These are phyloP conservation scores for Mastigamoeba balamuthi DNA, from an alignment of 78 protist genomes.

Conservation along the genomic window DNA sequence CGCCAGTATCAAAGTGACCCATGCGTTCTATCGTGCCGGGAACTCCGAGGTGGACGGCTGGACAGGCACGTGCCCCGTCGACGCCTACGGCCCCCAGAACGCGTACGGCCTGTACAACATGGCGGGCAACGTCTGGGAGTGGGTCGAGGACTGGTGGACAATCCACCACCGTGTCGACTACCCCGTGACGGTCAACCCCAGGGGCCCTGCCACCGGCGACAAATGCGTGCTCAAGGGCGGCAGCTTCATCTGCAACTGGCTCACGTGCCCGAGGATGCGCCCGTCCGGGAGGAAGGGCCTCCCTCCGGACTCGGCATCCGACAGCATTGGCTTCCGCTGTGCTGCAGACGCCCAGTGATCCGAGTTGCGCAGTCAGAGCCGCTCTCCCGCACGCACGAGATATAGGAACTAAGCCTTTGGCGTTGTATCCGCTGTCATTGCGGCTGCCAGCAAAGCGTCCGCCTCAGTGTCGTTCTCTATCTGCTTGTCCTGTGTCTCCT, in stretches of 20 bases:
- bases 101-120: constrained; percentile 7
- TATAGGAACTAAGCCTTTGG: too few relatives aligned
- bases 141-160: neutral
- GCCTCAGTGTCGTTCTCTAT: too few relatives aligned
- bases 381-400: too few relatives aligned
- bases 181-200: neutral
- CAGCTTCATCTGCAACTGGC: neutral
- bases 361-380: too few relatives aligned
- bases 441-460: too few relatives aligned
- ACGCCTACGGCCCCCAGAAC: constrained; percentile 16
- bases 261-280: neutral
- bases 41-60: constrained; percentile 18
- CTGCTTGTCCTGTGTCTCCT: too few relatives aligned
- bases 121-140: constrained; percentile 51
- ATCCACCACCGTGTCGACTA: neutral
- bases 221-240: neutral
- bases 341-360: too few relatives aligned
- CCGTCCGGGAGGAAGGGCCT: neutral
- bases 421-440: too few relatives aligned
- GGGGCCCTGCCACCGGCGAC: neutral
- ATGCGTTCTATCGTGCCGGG: neutral
- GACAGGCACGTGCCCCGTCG: constrained; percentile 10
- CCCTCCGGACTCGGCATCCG: neutral
- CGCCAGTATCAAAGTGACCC: neutral
- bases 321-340: neutral